These are phyloP conservation scores for Dinochytrium kinnereticum DNA, from an alignment of 371 early-diverging fungal genomes.

Conservation along the genomic window DNA sequence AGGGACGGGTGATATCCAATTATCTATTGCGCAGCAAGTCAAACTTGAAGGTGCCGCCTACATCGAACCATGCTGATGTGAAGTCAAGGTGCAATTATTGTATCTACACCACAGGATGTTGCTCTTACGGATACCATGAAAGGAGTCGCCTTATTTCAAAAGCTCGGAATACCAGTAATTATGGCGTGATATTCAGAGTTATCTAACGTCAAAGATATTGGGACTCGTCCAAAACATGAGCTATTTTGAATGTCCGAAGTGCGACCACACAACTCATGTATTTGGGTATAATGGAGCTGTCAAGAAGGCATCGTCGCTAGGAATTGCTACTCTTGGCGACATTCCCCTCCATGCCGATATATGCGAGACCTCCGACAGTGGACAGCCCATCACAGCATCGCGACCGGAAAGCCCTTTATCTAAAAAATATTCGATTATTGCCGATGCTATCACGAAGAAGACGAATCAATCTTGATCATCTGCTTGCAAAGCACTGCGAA, in stretches of 20 bases:
- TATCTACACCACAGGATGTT: conserved; percentile 91
- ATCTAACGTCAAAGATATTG: conserved; percentile 65
- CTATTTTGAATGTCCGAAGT: conserved; percentile 80
- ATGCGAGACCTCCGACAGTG: conserved; percentile 73
- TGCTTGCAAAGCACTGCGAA: conserved; percentile 43
- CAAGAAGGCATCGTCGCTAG: conserved; percentile 66
- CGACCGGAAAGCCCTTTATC: conserved; percentile 69
- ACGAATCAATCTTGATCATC: conserved; percentile 38
- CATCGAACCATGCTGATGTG: not conserved
- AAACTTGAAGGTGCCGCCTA: conserved; percentile 44
- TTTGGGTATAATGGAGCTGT: conserved; percentile 75
- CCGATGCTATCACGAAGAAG: conserved; percentile 28
- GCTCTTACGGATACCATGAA: conserved; percentile 83
- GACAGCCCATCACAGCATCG: conserved; percentile 76
- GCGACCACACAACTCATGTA: conserved; percentile 75
- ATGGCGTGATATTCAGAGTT: conserved; percentile 70
- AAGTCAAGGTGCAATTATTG: conserved; percentile 74
- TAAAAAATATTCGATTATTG: conserved; percentile 66
- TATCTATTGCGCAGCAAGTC: conserved; percentile 84
- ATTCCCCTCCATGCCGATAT: conserved; percentile 81
- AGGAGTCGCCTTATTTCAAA: conserved; percentile 83
- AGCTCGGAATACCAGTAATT: conserved; percentile 81
- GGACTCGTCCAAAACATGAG: conserved; percentile 93
- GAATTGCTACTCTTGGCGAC: conserved; percentile 72
- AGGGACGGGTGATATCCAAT: conserved; percentile 89